These are phyloP conservation scores for Gelatoporia subvermispora DNA, from an alignment of 768 basidiomycete genomes.

Conservation along the genomic window DNA sequence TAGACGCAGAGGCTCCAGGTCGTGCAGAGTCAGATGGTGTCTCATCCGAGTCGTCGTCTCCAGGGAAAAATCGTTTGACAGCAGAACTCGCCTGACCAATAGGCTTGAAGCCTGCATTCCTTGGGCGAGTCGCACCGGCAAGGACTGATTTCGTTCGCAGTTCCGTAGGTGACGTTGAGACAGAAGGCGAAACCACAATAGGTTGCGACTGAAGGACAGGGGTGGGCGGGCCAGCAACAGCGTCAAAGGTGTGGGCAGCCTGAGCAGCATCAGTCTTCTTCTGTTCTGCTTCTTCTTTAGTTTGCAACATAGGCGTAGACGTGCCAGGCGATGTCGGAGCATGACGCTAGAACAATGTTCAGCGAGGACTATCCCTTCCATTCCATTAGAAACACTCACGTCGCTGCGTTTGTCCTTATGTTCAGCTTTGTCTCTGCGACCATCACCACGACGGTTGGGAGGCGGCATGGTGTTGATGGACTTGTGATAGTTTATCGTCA, in stretches of 20 bases:
- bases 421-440: conserved; percentile 5
- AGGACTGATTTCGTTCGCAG: neutral
- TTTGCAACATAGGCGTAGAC: conserved; percentile 2
- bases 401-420: conserved; percentile 14
- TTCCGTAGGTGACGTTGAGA: conserved; percentile 1
- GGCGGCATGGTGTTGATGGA: too few relatives aligned
- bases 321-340: too few relatives aligned
- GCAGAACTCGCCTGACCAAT: conserved; percentile 51
- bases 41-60: conserved; percentile 56
- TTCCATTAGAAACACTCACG: neutral
- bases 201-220: too few relatives aligned
- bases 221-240: too few relatives aligned
- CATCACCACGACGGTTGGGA: conserved; percentile 6
- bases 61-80: conserved; percentile 78
- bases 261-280: too few relatives aligned
- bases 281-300: too few relatives aligned
- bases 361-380: too few relatives aligned
- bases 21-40: too few relatives aligned
- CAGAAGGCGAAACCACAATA: conserved; percentile 1
- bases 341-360: too few relatives aligned
- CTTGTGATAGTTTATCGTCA: conserved; percentile 5
- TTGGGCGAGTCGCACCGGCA: conserved; percentile 15
- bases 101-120: conserved; percentile 60
- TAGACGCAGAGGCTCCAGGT: too few relatives aligned
- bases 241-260: too few relatives aligned